These are phyloP conservation scores for Gnomoniopsis sp. DNA, from an alignment of 2,329 filamentous ascomycete species.

Conservation along the genomic window DNA sequence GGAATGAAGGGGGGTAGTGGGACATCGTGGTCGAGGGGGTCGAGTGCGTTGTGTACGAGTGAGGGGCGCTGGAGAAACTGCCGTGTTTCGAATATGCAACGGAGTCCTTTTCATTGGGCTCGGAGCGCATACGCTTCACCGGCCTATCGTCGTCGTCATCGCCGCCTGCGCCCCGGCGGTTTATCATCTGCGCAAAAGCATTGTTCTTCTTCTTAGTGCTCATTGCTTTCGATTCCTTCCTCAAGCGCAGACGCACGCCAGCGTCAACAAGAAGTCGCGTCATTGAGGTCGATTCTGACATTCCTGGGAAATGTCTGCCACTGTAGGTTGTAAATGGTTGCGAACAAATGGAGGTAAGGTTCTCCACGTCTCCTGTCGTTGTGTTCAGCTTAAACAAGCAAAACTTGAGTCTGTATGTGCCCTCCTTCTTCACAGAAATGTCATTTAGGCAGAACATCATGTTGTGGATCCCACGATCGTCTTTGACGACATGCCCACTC, in stretches of 20 bases:
- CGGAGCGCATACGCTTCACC: constrained; percentile 16
- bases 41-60: constrained; percentile 15
- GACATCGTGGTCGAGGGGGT: constrained; percentile 12
- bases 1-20: constrained; percentile 9
- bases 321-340: constrained; percentile 64
- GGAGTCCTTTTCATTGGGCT: constrained; percentile 8
- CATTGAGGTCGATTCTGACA: constrained; percentile 77
- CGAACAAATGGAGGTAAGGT: constrained; percentile 46
- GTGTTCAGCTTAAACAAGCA: constrained; percentile 66
- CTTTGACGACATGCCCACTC: constrained; percentile 39
- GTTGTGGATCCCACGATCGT: constrained; percentile 27
- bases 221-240: constrained; percentile 72
- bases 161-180: constrained; percentile 1
- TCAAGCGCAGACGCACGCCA: constrained; percentile 75
- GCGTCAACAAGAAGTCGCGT: constrained; percentile 84
- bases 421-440: constrained; percentile 72
- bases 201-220: constrained; percentile 44
- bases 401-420: constrained; percentile 71
- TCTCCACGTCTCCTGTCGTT: constrained; percentile 14
- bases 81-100: constrained; percentile 14
- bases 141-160: constrained; percentile 14
- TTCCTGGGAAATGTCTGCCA: constrained; percentile 71
- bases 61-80: constrained; percentile 10
- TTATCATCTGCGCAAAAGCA: constrained; percentile 23
- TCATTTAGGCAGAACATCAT: constrained; percentile 47